Evolutionary conservation across 345 rosid species (phyloP).

Genomic region (Melastoma malabathricum): DNA sequence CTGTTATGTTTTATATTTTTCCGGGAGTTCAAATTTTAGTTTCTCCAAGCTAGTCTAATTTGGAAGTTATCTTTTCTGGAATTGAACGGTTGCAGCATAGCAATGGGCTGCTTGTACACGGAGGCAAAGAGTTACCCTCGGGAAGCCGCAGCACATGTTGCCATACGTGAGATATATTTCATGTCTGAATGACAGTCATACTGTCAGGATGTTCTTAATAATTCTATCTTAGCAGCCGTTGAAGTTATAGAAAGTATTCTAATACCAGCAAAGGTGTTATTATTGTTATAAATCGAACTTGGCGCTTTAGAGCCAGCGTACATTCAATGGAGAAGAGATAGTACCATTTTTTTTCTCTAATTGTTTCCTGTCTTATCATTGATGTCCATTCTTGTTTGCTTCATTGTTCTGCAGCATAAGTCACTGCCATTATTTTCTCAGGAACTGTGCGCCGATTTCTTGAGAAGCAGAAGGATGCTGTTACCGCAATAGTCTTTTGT

Average conservation of each 20-base stretch:
- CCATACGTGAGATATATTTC: slow-evolving; percentile 58
- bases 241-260: no score
- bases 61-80: slow-evolving; percentile 18
- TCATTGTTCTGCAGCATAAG: no score
- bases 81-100: slow-evolving; percentile 51
- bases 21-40: background rate
- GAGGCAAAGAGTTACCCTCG: slow-evolving; percentile 95
- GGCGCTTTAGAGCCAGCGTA: no score
- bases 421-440: slow-evolving; percentile 5
- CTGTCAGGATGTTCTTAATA: no score
- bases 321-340: no score
- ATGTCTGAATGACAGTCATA: background rate
- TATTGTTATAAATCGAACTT: no score
- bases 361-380: no score
- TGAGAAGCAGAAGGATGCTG: slow-evolving; percentile 79
- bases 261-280: no score
- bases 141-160: slow-evolving; percentile 97
- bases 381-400: no score
- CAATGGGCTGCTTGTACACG: slow-evolving; percentile 85
- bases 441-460: slow-evolving; percentile 92
- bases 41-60: slow-evolving; percentile 6
- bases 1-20: slow-evolving; percentile 4
- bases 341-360: no score
- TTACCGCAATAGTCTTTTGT: slow-evolving; percentile 86
- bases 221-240: no score